Percentiles rank a stretch among this genome's conserved stretches.
Conservation (phyloP, 306 rosid species). For the Vigna nakashimae region DNA sequence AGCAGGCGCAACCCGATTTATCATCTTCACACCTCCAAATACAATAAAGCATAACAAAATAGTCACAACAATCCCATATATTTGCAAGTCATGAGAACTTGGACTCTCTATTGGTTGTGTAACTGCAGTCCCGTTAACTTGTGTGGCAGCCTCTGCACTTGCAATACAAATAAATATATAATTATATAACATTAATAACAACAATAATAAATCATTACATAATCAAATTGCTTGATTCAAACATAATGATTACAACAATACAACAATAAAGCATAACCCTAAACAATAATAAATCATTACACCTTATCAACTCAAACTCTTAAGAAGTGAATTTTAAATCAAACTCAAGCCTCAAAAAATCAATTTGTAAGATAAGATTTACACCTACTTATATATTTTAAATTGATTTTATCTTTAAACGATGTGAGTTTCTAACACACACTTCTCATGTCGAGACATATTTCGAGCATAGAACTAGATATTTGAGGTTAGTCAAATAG, state of each 20-base stretch:
- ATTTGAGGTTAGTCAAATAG: no score
- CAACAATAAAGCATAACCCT: no score
- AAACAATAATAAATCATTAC: slow-evolving; percentile 8
- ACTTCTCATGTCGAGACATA: no score
- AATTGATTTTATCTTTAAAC: no score
- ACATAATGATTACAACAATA: slow-evolving; percentile 15
- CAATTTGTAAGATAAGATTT: no score
- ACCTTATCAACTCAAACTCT: neutral
- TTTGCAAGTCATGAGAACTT: slow-evolving; percentile 92
- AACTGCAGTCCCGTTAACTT: slow-evolving; percentile 73
- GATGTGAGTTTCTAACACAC: no score
- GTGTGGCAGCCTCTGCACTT: slow-evolving; percentile 75
- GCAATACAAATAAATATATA: slow-evolving; percentile 42
- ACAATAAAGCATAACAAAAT: slow-evolving; percentile 91
- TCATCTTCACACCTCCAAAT: slow-evolving; percentile 98
- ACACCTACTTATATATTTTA: no score
- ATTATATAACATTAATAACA: slow-evolving; percentile 8
- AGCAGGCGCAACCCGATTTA: slow-evolving; percentile 98
- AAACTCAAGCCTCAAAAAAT: no score
- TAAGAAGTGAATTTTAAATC: no score
- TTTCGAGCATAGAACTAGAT: no score
- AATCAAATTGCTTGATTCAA: slow-evolving; percentile 30
- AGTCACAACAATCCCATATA: slow-evolving; percentile 96
- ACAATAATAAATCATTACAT: slow-evolving; percentile 10
- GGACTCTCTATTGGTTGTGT: slow-evolving; percentile 70